Base-by-base conservation (phyloP, 2,329 filamentous ascomycete genomes). In the Colletotrichum sp. region DNA sequence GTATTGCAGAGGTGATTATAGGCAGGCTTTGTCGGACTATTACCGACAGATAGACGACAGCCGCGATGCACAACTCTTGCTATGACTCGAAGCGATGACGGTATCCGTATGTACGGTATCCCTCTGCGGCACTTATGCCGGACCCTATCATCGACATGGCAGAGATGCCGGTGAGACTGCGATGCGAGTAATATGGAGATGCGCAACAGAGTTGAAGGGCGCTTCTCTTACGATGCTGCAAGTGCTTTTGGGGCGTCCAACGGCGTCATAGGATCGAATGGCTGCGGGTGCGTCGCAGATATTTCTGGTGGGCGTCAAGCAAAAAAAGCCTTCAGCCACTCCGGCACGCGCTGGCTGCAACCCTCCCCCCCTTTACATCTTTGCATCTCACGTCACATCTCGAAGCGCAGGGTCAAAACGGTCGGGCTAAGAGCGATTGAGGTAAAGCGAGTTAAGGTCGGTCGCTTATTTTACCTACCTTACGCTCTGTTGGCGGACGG, bases 351-450 rank as follows among this genome's bases (percentile, higher is more conserved):
- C 66, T 69, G 24, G 66, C 67, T 64, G 60, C 49, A 24, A 70
- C 60, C 34, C 57, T 16, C 32, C 30, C 28, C 28, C n/a, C 49
- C 26, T 67, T 67, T 28, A 5, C 30, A 34, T 52, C 21, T 30
- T 57, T 30, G 28, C 24, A 52, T 63, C 69, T 68, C 69, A 68
- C 36, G 62, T 72, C 69, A 72, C 69, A 26, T 68, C 72, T 55
- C 39, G 39, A 72, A 67, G 69, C 63, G 49, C 44, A 60, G 64
- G 64, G 55, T 63, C 69, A 68, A 75, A 74, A 75, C 55, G 63
- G 69, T 34, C 69, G 26, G 39, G 18, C 73, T 70, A 70, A 63
- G 49, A 30, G 12, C 26, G 30, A 16, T 13, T 15, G 39, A 34
- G 18, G 34, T 55, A 67, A 62, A 49, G 28, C 49, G 55, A 39